Base-by-base conservation (phyloP, 257 asterid genomes). In the Rehmannia glutinosa region DNA sequence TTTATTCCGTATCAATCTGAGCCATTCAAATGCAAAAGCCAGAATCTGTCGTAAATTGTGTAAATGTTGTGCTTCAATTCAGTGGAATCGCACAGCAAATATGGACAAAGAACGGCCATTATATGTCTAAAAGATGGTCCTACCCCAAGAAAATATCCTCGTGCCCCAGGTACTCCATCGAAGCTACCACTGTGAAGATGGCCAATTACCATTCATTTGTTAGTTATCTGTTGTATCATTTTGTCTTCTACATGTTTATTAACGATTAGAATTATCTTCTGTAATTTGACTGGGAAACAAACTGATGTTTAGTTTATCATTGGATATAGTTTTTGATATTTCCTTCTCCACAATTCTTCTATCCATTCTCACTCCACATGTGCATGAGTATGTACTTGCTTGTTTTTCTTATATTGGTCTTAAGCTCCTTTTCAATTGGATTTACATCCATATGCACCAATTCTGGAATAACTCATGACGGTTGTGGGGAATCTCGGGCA, bases 101-200 rank as follows among this genome's bases (percentile, higher is more conserved):
- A 80, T 71, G 97, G 97, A 70, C 97, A 85, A 79, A 82, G 99
- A 85, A 93, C 96, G 12, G 96, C 90, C 43, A 68, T 93, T 25
- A 54, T 93, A 68, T 93, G 97, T 55, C 80, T 73, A 46, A 93
- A 93, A 85, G 86, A 76, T 42, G 45, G 81, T 60, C 72, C 82
- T n/a, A 93, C 95, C 68, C 97, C 99, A 7, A 86, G 74, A 75
- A 93, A 77, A 76, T 93, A 90, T 81, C 97, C 97, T 59, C 92
- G 95, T 16, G 77, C 68, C 43, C 91, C 94, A 62, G 97, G 97
- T 51, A 90, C 87, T 59, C 98, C 98, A 13, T 78, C 91, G 15
- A 90, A 88, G 90, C 67, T 76, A 60, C 97, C 97, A 3, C 81
- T 90, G 11, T 92, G 83, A 83, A 36, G 70, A 51, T 55, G 33